Conservation (phyloP, 495 filamentous ascomycete genomes). For the Xylaria flabelliformis region DNA sequence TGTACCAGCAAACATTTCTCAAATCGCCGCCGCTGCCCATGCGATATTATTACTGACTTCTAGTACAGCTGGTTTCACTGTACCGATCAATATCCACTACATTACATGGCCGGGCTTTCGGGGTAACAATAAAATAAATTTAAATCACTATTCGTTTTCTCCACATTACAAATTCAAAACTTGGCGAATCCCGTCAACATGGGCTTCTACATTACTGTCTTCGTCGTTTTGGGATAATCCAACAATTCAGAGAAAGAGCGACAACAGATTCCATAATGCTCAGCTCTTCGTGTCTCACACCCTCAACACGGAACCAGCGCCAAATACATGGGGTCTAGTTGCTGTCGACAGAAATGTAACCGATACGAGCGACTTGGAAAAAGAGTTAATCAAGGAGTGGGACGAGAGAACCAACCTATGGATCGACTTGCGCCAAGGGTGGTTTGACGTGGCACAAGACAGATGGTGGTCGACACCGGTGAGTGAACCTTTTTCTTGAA, state of each 20-base stretch:
- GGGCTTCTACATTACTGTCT: not conserved
- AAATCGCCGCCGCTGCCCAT: not conserved
- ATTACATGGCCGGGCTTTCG: not conserved
- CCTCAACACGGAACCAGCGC: not conserved
- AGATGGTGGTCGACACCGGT: not conserved
- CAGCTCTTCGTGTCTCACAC: not conserved
- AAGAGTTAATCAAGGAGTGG: not conserved
- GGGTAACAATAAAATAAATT: not conserved
- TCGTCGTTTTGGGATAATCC: not conserved
- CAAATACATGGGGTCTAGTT: not conserved
- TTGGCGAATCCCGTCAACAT: not conserved
- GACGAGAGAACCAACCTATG: not conserved
- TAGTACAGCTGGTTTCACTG: not conserved
- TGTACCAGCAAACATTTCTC: not conserved
- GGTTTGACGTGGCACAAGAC: not conserved
- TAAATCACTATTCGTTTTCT: not conserved
- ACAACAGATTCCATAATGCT: not conserved
- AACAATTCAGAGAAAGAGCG: not conserved
- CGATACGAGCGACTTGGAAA: not conserved
- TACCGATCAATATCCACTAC: not conserved
- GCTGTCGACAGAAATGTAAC: not conserved
- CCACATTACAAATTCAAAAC: not conserved
- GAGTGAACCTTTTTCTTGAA: slow-evolving; percentile 4
- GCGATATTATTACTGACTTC: not conserved
- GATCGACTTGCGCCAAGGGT: not conserved